These are phyloP conservation scores for Suillus subaureus DNA, from an alignment of 768 basidiomycete species.

Conservation along the genomic window DNA sequence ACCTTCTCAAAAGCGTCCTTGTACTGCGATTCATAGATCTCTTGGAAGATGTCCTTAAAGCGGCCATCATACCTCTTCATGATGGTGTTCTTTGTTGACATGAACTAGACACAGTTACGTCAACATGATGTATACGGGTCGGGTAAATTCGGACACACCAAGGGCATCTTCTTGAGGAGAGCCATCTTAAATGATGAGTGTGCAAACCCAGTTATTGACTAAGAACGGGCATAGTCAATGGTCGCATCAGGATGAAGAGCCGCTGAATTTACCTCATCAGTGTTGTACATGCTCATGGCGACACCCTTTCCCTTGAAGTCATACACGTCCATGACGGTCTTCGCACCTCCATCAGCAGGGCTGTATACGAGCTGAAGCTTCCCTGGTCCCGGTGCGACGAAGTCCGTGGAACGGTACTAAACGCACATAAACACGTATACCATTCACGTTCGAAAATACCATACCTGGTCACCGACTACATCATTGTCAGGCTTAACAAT, in stretches of 20 bases:
- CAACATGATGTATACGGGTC: constrained; percentile 14
- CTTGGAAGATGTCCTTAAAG: constrained; percentile 99
- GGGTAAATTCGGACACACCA: constrained; percentile 44
- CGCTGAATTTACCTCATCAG: constrained; percentile 69
- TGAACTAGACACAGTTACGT: constrained; percentile 57
- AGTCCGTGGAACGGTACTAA: constrained; percentile 95
- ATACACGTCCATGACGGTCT: constrained; percentile 79
- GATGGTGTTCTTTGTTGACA: constrained; percentile 99
- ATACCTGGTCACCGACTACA: constrained; percentile 84
- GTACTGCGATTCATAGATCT: constrained; percentile 87
- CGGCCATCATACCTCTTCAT: constrained; percentile 97
- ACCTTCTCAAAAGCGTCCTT: constrained; percentile 66
- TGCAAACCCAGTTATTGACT: constrained; percentile 94
- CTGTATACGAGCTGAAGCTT: constrained; percentile 93
- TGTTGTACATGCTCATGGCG: constrained; percentile 98
- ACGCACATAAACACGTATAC: constrained; percentile 11
- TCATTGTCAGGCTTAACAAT: constrained; percentile 85
- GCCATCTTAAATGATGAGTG: constrained; percentile 99
- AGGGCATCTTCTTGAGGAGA: constrained; percentile 71
- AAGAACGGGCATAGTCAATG: constrained; percentile 1
- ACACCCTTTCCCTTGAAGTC: constrained; percentile 94
- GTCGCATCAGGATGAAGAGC: not conserved
- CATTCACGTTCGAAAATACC: constrained; percentile 20
- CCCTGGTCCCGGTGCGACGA: constrained; percentile 87
- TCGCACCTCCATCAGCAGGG: constrained; percentile 72